phyloP scores from a whole-genome alignment of 148 eudicot species.

The Fagopyrum tataricum region DNA sequence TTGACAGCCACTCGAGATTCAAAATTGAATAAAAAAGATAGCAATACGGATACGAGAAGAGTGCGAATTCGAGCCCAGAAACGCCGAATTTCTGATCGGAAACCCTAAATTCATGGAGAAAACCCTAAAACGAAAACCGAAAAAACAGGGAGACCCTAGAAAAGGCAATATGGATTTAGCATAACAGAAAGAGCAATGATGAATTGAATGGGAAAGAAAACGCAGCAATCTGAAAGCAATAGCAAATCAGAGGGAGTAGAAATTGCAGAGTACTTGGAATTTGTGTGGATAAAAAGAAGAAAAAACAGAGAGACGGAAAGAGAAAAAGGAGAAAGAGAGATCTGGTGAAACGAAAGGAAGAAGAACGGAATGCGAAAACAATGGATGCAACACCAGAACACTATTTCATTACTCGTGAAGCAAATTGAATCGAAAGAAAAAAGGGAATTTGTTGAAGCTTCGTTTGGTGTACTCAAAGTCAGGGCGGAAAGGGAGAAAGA shows the following conservation, averaged over 20 bases:
- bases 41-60: not conserved
- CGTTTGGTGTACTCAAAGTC: not conserved
- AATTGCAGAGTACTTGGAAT: not conserved
- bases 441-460: not conserved
- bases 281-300: not conserved
- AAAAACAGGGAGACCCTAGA: slow-evolving; percentile 1
- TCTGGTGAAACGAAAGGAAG: not conserved
- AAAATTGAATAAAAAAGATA: slow-evolving; percentile 15
- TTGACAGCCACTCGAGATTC: not conserved
- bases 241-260: not conserved
- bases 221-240: not conserved
- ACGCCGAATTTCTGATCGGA: slow-evolving; percentile 6
- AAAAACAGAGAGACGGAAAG: not conserved
- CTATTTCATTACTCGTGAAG: slow-evolving; percentile 1
- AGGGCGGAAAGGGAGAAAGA: slow-evolving; percentile 1
- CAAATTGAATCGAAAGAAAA: not conserved
- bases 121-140: slow-evolving; percentile 20
- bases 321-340: not conserved
- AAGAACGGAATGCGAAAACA: not conserved
- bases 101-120: slow-evolving; percentile 20
- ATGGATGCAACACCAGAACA: not conserved
- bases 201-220: not conserved
- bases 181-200: not conserved
- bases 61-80: not conserved
- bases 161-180: not conserved